These are phyloP conservation scores for Nasturtium officinale DNA, from an alignment of 345 rosid genomes.

Conservation along the genomic window DNA sequence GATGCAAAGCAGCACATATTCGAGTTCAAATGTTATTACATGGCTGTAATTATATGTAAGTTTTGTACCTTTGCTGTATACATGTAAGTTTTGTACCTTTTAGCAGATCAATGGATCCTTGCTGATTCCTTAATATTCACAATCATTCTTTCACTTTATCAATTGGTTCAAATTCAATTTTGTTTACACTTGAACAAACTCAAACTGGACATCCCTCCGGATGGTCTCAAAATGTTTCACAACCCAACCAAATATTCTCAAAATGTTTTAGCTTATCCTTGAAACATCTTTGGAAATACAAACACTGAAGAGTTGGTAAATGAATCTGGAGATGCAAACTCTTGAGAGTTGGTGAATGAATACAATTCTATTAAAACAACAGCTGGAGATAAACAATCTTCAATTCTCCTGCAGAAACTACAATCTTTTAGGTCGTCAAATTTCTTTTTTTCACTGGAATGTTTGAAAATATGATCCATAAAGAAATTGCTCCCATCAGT, in stretches of 20 bases:
- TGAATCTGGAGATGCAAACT: neutral
- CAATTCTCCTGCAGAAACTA: neutral
- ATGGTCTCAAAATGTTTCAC: neutral
- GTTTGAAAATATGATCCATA: neutral
- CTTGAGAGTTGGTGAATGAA: neutral
- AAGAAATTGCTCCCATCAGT: neutral
- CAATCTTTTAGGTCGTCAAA: neutral
- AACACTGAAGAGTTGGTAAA: neutral
- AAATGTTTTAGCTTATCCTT: neutral
- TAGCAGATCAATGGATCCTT: neutral
- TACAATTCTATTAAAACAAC: neutral
- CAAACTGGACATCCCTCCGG: neutral
- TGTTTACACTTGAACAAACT: neutral
- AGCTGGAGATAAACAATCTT: neutral
- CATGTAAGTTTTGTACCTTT: neutral
- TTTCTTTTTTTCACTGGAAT: neutral
- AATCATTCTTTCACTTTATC: neutral
- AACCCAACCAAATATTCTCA: neutral
- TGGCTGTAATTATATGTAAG: neutral
- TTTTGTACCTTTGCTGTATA: neutral
- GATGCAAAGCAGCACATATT: too few species aligned
- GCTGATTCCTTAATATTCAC: neutral
- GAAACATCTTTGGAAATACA: neutral
- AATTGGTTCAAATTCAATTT: neutral
- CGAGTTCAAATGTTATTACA: constrained; percentile 52